These are phyloP conservation scores for Boletus sensibilis DNA, from an alignment of 768 basidiomycete genomes.

Conservation along the genomic window DNA sequence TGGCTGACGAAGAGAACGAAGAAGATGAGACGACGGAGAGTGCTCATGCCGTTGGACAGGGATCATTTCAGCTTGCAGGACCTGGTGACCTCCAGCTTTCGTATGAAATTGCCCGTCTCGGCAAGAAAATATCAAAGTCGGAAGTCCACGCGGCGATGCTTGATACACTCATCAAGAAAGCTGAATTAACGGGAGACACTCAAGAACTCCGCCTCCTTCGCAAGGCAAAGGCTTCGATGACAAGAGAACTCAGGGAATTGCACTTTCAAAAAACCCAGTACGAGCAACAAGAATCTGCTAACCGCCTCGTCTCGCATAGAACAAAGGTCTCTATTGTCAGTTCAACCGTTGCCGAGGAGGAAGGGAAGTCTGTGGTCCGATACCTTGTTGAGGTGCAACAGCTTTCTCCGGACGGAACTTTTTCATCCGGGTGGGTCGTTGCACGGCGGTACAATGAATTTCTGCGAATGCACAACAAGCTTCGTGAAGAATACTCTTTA, in stretches of 20 bases:
- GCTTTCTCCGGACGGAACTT: slow-evolving; percentile 71
- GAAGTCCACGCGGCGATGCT: slow-evolving; percentile 82
- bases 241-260: slow-evolving; percentile 77
- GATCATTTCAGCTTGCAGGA: slow-evolving; percentile 71
- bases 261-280: slow-evolving; percentile 91
- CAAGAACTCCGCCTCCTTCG: slow-evolving; percentile 81
- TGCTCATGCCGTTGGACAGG: slow-evolving; percentile 37
- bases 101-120: slow-evolving; percentile 78
- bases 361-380: slow-evolving; percentile 86
- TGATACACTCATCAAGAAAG: slow-evolving; percentile 87
- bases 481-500: slow-evolving; percentile 70
- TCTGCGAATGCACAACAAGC: slow-evolving; percentile 78
- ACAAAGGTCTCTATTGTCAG: slow-evolving; percentile 85
- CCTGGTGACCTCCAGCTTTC: slow-evolving; percentile 90
- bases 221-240: slow-evolving; percentile 79
- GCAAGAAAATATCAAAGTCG: slow-evolving; percentile 71
- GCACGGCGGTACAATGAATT: slow-evolving; percentile 96
- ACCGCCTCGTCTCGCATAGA: slow-evolving; percentile 77
- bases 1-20: slow-evolving; percentile 47
- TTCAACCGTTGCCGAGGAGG: slow-evolving; percentile 78
- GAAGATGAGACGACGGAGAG: slow-evolving; percentile 34
- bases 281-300: slow-evolving; percentile 91
- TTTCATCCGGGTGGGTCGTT: slow-evolving; percentile 89
- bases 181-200: slow-evolving; percentile 88
- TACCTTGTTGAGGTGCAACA: slow-evolving; percentile 94